These are phyloP conservation scores for Hypoxylon sp. DNA, from an alignment of 2,329 filamentous ascomycete species.

Conservation along the genomic window DNA sequence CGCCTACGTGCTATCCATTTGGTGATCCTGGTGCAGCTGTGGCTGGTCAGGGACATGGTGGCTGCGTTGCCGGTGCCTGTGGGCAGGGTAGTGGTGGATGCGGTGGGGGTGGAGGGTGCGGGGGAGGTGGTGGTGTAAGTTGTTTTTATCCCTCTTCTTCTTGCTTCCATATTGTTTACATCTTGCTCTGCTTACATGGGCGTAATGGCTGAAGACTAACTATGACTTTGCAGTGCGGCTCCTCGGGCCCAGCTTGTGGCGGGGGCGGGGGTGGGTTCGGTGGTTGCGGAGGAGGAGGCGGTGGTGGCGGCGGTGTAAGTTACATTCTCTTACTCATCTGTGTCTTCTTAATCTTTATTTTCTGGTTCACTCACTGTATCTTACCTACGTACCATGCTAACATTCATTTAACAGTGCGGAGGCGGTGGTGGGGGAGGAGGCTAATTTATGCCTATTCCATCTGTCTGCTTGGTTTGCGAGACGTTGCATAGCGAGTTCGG, in stretches of 20 bases:
- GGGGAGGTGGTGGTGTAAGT: slow-evolving; percentile 41
- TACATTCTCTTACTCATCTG: neutral
- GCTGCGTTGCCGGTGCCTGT: slow-evolving; percentile 50
- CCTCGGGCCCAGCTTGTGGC: slow-evolving; percentile 42
- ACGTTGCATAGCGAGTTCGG: too few species aligned
- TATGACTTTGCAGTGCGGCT: slow-evolving; percentile 31
- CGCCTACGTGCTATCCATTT: slow-evolving; percentile 56
- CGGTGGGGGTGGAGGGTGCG: slow-evolving; percentile 46
- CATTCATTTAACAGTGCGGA: slow-evolving; percentile 29
- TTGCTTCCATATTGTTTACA: too few species aligned
- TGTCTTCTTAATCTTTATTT: too few species aligned
- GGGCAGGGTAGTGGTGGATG: slow-evolving; percentile 41
- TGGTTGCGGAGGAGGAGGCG: slow-evolving; percentile 29
- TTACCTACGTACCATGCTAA: neutral
- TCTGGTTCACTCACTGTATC: too few species aligned
- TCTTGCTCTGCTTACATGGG: neutral
- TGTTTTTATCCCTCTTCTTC: neutral
- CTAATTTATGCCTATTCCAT: too few species aligned
- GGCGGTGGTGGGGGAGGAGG: slow-evolving; percentile 36
- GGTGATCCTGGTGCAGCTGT: slow-evolving; percentile 50
- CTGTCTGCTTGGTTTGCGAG: too few species aligned
- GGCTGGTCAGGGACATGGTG: slow-evolving; percentile 46
- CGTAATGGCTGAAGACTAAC: neutral
- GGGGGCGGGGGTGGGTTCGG: slow-evolving; percentile 38
- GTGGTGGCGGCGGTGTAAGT: slow-evolving; percentile 33